phyloP scores from a whole-genome alignment of 306 rosid species.

The Quercus cerris region DNA sequence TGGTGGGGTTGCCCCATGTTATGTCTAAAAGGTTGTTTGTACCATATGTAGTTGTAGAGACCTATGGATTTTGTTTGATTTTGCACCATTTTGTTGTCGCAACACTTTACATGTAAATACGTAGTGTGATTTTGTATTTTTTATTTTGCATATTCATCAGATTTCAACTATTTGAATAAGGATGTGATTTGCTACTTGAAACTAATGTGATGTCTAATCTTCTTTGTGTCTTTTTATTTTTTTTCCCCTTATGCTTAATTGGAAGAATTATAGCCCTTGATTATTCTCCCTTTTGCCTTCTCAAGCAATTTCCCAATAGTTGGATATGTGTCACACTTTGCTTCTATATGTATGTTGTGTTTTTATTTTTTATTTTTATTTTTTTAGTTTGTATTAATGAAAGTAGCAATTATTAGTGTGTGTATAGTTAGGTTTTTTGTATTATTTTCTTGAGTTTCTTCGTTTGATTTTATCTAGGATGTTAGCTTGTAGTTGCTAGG shows the following conservation, averaged over 20 bases:
- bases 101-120: too few species aligned
- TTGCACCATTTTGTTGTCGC: neutral
- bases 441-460: neutral
- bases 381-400: neutral
- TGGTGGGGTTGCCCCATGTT: neutral
- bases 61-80: neutral
- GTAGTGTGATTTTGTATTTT: neutral
- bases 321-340: neutral
- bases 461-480: constrained; percentile 1
- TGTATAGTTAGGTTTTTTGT: neutral
- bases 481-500: constrained; percentile 4
- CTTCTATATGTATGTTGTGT: neutral
- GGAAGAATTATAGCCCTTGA: neutral
- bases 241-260: neutral
- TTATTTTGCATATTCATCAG: neutral
- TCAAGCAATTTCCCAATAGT: neutral
- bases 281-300: neutral
- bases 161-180: neutral
- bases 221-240: neutral
- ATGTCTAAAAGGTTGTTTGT: neutral
- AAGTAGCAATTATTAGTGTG: neutral
- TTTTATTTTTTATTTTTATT: too few species aligned
- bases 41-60: neutral
- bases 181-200: neutral
- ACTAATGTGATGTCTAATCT: neutral